Evolutionary conservation across 2,329 filamentous ascomycete genomes (phyloP).

Genomic region (Phoma sp.): DNA sequence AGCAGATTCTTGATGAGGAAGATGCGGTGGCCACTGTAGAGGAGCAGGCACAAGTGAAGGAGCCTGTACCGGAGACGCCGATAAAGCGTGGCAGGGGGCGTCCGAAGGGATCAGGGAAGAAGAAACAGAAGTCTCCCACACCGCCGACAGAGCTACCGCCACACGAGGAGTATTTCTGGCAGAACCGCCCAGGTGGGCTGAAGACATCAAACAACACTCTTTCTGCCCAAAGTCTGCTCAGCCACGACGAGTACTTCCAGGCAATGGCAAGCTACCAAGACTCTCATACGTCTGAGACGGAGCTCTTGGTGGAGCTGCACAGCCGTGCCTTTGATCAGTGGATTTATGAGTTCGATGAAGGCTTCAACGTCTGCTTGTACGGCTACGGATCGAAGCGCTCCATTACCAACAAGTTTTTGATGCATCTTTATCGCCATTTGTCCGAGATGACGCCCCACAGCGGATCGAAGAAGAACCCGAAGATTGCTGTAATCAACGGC

Average conservation of each 20-base stretch:
- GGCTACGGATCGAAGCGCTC: constrained; percentile 88
- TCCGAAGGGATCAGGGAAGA: constrained; percentile 36
- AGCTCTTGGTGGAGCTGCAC: constrained; percentile 77
- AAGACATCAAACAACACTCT: constrained; percentile 90
- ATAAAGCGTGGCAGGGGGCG: constrained; percentile 59
- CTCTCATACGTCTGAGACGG: constrained; percentile 72
- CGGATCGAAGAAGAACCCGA: constrained; percentile 52
- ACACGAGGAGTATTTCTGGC: constrained; percentile 91
- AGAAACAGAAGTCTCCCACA: constrained; percentile 71
- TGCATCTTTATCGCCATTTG: constrained; percentile 65
- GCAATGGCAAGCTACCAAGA: constrained; percentile 69
- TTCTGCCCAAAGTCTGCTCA: constrained; percentile 74
- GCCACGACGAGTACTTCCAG: constrained; percentile 90
- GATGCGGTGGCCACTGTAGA: constrained; percentile 47
- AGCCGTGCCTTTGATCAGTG: constrained; percentile 86
- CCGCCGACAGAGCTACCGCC: constrained; percentile 82
- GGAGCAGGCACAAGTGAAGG: constrained; percentile 33
- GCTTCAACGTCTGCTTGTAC: constrained; percentile 88
- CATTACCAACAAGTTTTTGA: constrained; percentile 77
- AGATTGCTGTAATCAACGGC: constrained; percentile 86
- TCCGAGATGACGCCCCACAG: constrained; percentile 33
- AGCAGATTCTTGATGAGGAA: constrained; percentile 70
- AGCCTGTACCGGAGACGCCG: constrained; percentile 58
- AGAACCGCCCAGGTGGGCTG: constrained; percentile 80
- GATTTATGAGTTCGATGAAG: constrained; percentile 85